Evolutionary conservation across 768 basidiomycete species (phyloP).

Genomic region (Lyophyllum decastes): DNA sequence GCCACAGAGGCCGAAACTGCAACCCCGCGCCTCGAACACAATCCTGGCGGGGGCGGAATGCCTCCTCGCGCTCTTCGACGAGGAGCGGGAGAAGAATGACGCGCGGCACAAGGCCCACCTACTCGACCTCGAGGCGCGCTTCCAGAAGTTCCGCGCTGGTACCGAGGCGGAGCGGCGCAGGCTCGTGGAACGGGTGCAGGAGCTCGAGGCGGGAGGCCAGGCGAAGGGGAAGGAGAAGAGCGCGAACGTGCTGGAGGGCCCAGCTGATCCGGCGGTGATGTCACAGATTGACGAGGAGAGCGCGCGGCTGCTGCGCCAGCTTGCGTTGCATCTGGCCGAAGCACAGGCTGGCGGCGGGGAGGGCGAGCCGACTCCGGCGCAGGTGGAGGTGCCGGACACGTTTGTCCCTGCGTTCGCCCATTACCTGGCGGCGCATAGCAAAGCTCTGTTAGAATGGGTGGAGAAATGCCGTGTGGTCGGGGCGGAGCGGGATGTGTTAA

Average conservation of each 20-base stretch:
- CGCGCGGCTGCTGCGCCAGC: neutral
- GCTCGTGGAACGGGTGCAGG: conserved; percentile 5
- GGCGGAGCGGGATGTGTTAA: conserved; percentile 1
- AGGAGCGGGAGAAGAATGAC: conserved; percentile 3
- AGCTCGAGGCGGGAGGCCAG: conserved; percentile 3
- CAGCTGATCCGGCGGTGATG: neutral
- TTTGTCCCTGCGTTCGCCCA: conserved; percentile 10
- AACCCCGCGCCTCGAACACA: neutral
- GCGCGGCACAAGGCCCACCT: conserved; percentile 3
- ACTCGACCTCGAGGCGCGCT: conserved; percentile 3
- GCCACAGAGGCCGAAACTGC: neutral
- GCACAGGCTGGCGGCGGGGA: neutral
- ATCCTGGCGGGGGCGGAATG: conserved; percentile 9
- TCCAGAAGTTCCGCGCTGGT: conserved; percentile 3
- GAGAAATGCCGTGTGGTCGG: neutral
- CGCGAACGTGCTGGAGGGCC: neutral
- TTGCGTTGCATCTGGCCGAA: neutral
- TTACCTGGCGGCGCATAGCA: conserved; percentile 5
- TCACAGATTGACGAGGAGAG: neutral
- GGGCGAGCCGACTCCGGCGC: neutral
- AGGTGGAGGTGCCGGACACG: neutral
- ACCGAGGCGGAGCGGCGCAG: neutral
- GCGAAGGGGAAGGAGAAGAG: neutral
- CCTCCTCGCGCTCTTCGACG: conserved; percentile 6
- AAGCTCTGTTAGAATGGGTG: neutral